Conservation (phyloP, 2,329 filamentous ascomycete genomes). For the Hypomyces rosellus region DNA sequence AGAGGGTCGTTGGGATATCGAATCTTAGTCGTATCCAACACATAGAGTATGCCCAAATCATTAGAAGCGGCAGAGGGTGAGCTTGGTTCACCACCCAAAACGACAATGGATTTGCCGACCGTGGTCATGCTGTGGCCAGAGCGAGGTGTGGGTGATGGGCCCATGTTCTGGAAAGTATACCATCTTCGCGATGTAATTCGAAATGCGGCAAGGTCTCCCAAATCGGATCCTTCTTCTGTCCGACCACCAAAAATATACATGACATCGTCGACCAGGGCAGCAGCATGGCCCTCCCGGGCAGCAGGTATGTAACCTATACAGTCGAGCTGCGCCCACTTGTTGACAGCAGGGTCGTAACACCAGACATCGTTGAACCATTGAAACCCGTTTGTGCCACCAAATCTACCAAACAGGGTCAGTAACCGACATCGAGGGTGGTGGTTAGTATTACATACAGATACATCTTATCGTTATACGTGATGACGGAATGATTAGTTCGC, state of each 20-base stretch:
- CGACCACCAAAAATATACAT: slow-evolving; percentile 99
- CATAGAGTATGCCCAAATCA: slow-evolving; percentile 83
- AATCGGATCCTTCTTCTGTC: slow-evolving; percentile 84
- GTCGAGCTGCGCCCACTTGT: slow-evolving; percentile 81
- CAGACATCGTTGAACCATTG: slow-evolving; percentile 99
- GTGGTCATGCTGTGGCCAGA: slow-evolving; percentile 98
- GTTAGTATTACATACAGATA: slow-evolving; percentile 62
- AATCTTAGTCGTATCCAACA: slow-evolving; percentile 93
- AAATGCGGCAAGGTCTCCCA: slow-evolving; percentile 85
- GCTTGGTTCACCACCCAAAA: slow-evolving; percentile 90
- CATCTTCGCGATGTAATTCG: slow-evolving; percentile 73
- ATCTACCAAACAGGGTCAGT: slow-evolving; percentile 45
- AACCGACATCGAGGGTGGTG: not conserved
- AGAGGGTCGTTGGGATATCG: slow-evolving; percentile 78
- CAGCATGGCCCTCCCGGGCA: slow-evolving; percentile 88
- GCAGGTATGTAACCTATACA: slow-evolving; percentile 97
- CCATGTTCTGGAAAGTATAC: slow-evolving; percentile 99
- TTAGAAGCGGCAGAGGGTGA: slow-evolving; percentile 72
- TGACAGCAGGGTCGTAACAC: slow-evolving; percentile 81
- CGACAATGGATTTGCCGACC: slow-evolving; percentile 84
- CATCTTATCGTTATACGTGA: slow-evolving; percentile 88
- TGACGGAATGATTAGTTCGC: slow-evolving; percentile 87
- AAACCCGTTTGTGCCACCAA: slow-evolving; percentile 91
- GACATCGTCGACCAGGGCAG: slow-evolving; percentile 88
- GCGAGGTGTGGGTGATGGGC: slow-evolving; percentile 83